phyloP scores from a whole-genome alignment of 768 basidiomycete species.

The Leccinum sublutescens region DNA sequence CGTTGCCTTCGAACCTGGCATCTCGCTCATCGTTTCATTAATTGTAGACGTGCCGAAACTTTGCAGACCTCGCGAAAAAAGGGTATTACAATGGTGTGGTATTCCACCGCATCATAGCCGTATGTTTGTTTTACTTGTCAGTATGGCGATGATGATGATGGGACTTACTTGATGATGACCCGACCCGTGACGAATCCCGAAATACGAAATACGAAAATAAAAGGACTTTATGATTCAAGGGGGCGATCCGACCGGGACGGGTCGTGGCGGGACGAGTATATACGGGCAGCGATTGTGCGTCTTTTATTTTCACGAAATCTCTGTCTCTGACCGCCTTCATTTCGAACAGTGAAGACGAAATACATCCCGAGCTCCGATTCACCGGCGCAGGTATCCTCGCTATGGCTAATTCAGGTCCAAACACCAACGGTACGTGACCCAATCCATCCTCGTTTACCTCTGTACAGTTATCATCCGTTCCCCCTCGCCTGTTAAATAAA shows the following conservation, averaged over 20 bases:
- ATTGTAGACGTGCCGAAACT: background rate
- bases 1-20: background rate
- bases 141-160: no score
- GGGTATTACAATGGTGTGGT: background rate
- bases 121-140: background rate
- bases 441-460: accelerated
- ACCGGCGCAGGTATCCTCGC: background rate
- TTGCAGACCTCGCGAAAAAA: background rate
- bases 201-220: no score
- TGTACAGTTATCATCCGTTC: background rate
- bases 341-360: background rate
- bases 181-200: no score
- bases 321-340: no score
- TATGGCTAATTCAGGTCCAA: background rate
- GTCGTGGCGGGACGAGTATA: background rate
- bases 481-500: no score
- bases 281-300: background rate
- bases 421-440: conserved; percentile 58
- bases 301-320: no score
- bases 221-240: background rate
- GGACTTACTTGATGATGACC: no score
- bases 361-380: background rate
- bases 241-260: background rate
- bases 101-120: background rate
- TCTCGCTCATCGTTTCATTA: background rate